phyloP scores from a whole-genome alignment of 306 rosid genomes.

The Rosa chinensis region DNA sequence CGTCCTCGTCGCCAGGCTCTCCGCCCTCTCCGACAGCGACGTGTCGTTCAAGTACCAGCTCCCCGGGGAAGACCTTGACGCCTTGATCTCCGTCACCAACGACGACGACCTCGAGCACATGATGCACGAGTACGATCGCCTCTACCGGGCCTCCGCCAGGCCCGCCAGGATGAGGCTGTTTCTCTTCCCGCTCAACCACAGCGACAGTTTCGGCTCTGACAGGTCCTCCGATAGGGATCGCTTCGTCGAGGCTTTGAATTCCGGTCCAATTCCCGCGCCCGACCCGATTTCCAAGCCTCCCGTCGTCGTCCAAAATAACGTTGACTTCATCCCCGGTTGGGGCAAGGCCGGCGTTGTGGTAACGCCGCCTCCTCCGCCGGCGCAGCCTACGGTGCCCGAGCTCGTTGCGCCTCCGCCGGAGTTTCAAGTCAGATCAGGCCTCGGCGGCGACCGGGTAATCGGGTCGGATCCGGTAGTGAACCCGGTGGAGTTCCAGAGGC shows the following conservation, averaged over 20 bases:
- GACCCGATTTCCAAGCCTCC: conserved; percentile 44
- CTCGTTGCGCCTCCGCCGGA: conserved; percentile 42
- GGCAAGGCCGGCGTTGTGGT: conserved; percentile 49
- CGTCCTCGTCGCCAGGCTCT: conserved; percentile 57
- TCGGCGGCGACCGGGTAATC: conserved; percentile 34
- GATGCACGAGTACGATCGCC: conserved; percentile 98
- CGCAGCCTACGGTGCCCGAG: conserved; percentile 45
- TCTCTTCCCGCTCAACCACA: conserved; percentile 35
- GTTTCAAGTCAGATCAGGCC: conserved; percentile 31
- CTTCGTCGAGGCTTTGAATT: conserved; percentile 53
- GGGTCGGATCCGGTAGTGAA: conserved; percentile 45
- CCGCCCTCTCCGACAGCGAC: conserved; percentile 52
- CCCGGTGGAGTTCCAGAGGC: conserved; percentile 65
- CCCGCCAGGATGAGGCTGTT: conserved; percentile 85
- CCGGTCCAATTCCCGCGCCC: conserved; percentile 35
- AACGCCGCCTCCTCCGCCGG: conserved; percentile 18
- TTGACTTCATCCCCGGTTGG: conserved; percentile 61
- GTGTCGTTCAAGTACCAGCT: conserved; percentile 90
- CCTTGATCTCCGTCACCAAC: conserved; percentile 83
- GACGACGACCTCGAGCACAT: conserved; percentile 94
- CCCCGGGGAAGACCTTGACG: conserved; percentile 94
- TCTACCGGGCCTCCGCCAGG: conserved; percentile 59
- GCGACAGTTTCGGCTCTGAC: conserved; percentile 41
- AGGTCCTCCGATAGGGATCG: conserved; percentile 51
- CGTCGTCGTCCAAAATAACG: conserved; percentile 28